Percentiles rank a stretch among this genome's conserved stretches.
These are phyloP conservation scores for Corchorus capsularis DNA, from an alignment of 345 rosid genomes.

Conservation along the genomic window DNA sequence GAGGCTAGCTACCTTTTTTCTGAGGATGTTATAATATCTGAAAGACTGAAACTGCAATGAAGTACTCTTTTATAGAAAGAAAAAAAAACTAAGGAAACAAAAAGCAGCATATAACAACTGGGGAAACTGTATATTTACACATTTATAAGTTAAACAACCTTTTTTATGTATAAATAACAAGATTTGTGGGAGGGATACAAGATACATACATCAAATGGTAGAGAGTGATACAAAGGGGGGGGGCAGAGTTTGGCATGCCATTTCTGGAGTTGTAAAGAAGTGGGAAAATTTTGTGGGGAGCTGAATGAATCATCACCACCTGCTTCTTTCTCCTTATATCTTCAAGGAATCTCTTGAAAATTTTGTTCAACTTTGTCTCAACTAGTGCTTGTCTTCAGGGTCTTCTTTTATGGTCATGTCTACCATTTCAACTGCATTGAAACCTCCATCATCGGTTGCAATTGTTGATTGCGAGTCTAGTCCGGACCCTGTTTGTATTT, in stretches of 20 bases:
- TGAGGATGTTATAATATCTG: neutral
- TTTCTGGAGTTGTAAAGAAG: constrained; percentile 25
- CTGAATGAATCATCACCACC: constrained; percentile 28
- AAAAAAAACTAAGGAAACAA: neutral
- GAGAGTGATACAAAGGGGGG: constrained; percentile 33
- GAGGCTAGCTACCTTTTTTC: neutral
- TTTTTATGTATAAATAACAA: constrained; percentile 45
- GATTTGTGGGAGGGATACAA: constrained; percentile 30
- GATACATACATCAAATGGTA: constrained; percentile 48
- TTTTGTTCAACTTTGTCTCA: neutral
- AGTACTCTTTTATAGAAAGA: constrained; percentile 1
- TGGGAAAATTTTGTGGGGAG: constrained; percentile 34
- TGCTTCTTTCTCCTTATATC: constrained; percentile 18
- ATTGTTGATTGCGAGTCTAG: constrained; percentile 79
- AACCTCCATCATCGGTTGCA: constrained; percentile 65
- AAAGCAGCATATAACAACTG: constrained; percentile 20
- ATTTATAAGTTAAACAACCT: constrained; percentile 34
- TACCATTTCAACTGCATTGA: constrained; percentile 58
- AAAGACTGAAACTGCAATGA: constrained; percentile 14
- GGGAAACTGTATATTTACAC: constrained; percentile 41
- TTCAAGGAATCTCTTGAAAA: constrained; percentile 36
- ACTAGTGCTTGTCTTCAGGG: constrained; percentile 55
- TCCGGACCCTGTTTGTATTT: constrained; percentile 76
- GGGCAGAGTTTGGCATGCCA: constrained; percentile 19
- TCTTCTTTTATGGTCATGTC: constrained; percentile 87